Base-by-base conservation (phyloP, 2,329 filamentous ascomycete species). In the Diaporthe citri region DNA sequence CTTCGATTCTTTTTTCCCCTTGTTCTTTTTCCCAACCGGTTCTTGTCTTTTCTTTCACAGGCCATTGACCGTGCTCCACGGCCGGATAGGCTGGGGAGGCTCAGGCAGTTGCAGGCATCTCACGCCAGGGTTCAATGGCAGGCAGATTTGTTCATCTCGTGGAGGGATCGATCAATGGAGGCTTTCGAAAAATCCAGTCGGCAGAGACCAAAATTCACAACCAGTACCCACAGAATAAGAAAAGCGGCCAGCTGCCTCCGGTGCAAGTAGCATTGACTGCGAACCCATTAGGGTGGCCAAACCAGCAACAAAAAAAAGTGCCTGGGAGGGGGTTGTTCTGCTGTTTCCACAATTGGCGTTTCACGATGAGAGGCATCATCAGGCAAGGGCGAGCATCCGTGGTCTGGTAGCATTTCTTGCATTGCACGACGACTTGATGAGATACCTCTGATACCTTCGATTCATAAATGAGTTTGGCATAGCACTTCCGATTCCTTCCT, bases 371-470 rank as follows among this genome's bases (percentile, higher is more conserved):
- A 66, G 69, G 73, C 72, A 72, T 55, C 34, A 69, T 55, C 34
- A 69, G 62, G 51, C 48, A 41, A 71, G 51, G 67, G 73, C 48
- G 69, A 66, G 60, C 69, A 69, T 72, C 62, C 60, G 67, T 41
- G 75, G 75, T 76, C 75, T 52, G 75, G 70, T 75, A 76, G 75
- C 73, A 73, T 73, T 75, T 72, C 41, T 62, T 62, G 57, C 71
- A 72, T 72, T 75, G 69, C 75, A 71, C 69, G 46, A 76, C 69
- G 75, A 75, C 75, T 75, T 74, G 60, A 73, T 66, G 73, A 75
- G 73, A 76, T 76, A 76, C 75, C 75, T 76, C 75, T 74, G 75
- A 76, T 76, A 75, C 70, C 69, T 76, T 72, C 72, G 60, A 55
- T 75, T 76, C 48, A 73, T 72, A 56, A 59, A 22, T 34, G 46